These are phyloP conservation scores for Ogataea nonfermentans DNA, from an alignment of 805 yeast species.

Conservation along the genomic window DNA sequence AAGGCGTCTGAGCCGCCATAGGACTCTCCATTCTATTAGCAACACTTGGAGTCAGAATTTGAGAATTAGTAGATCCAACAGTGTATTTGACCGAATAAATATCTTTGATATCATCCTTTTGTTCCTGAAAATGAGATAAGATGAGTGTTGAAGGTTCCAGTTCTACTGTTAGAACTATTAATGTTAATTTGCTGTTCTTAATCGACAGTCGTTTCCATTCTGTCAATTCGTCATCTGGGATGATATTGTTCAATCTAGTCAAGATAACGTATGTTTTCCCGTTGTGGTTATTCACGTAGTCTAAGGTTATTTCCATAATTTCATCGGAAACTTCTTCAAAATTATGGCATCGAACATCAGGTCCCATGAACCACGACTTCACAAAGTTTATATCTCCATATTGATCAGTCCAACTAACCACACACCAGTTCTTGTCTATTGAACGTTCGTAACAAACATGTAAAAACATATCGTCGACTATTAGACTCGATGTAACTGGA, in stretches of 20 bases:
- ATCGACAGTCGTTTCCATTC: slow-evolving; percentile 76
- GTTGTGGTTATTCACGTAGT: slow-evolving; percentile 40
- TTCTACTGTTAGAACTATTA: slow-evolving; percentile 70
- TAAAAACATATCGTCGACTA: slow-evolving; percentile 69
- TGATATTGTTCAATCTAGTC: slow-evolving; percentile 67
- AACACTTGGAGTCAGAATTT: slow-evolving; percentile 22
- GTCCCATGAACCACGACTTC: slow-evolving; percentile 57
- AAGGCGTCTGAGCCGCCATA: slow-evolving; percentile 29
- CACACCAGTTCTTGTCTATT: slow-evolving; percentile 77
- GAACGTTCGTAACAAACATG: slow-evolving; percentile 88
- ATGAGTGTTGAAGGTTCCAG: slow-evolving; percentile 48
- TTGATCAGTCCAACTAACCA: slow-evolving; percentile 89
- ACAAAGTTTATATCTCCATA: slow-evolving; percentile 61
- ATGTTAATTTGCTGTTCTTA: slow-evolving; percentile 50
- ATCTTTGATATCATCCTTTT: slow-evolving; percentile 22
- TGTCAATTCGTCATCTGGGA: slow-evolving; percentile 78
- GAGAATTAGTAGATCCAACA: slow-evolving; percentile 30
- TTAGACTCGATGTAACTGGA: slow-evolving; percentile 36
- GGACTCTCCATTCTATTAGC: slow-evolving; percentile 29
- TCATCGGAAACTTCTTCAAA: slow-evolving; percentile 62
- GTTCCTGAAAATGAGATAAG: slow-evolving; percentile 25
- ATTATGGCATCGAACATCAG: slow-evolving; percentile 31
- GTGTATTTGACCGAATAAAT: slow-evolving; percentile 25
- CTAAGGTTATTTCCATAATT: slow-evolving; percentile 59
- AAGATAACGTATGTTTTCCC: slow-evolving; percentile 64